Percentiles rank a stretch among this genome's conserved stretches.
Evolutionary conservation across 1,284 basidiomycete genomes (phyloP).

Genomic region (Lentinula novae-zelandiae): DNA sequence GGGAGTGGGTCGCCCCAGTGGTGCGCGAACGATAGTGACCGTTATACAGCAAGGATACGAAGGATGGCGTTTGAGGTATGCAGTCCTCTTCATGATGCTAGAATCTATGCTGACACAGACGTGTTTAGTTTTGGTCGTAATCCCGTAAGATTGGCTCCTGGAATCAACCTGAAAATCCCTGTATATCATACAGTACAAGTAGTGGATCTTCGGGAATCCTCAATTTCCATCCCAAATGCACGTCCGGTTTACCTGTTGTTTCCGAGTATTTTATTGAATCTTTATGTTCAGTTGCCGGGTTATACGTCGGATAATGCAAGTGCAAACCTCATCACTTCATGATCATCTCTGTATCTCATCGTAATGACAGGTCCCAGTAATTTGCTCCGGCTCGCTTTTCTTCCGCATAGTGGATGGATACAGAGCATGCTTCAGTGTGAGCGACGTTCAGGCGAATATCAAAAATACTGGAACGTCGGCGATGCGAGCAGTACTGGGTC

Average conservation of each 20-base stretch:
- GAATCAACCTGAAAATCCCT: slow-evolving; percentile 42
- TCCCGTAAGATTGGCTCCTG: slow-evolving; percentile 39
- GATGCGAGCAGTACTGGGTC: slow-evolving; percentile 45
- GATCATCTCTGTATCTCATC: neutral
- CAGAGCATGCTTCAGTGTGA: slow-evolving; percentile 46
- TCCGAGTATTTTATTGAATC: neutral
- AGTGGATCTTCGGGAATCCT: slow-evolving; percentile 47
- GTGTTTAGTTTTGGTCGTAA: slow-evolving; percentile 36
- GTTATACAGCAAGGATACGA: slow-evolving; percentile 49
- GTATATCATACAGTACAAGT: slow-evolving; percentile 38
- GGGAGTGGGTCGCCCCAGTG: neutral
- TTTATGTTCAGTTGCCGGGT: slow-evolving; percentile 32
- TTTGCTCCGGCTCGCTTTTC: slow-evolving; percentile 48
- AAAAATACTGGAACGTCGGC: slow-evolving; percentile 48
- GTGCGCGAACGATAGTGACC: slow-evolving; percentile 30
- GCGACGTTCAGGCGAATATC: slow-evolving; percentile 43
- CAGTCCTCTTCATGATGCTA: neutral
- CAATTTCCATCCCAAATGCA: slow-evolving; percentile 39
- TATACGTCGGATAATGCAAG: slow-evolving; percentile 50
- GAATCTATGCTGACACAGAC: neutral
- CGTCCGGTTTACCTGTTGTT: slow-evolving; percentile 12
- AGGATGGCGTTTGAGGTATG: slow-evolving; percentile 43
- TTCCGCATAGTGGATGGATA: slow-evolving; percentile 47
- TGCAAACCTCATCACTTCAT: neutral
- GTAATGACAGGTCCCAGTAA: slow-evolving; percentile 37